Base-by-base conservation (phyloP, 2,329 filamentous ascomycete genomes). In the Fusarium graminum region DNA sequence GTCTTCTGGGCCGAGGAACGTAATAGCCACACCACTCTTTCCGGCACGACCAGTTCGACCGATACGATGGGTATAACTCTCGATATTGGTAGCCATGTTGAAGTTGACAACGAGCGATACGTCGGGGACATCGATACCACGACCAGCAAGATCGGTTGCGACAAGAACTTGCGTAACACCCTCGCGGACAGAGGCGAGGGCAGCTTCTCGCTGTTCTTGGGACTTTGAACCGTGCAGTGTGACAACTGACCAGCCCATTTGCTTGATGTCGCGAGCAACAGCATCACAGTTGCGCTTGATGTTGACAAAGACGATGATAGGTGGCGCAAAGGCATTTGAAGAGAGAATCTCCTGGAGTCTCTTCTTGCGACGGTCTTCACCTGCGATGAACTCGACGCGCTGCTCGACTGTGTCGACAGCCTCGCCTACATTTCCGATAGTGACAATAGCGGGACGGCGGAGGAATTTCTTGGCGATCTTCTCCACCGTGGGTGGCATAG, bases 251-350 rank as follows among this genome's bases (percentile, higher is more conserved):
- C 93, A 95, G 71, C 95, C 95, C 89, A 95, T 95, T 51, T 91
- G 87, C 76, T 97, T 95, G 82, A 99, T 95, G 75, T 98, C 94
- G 63, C 92, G 88, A 4, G 94, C 94, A 45, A 99, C 91, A 59
- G 93, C 92, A 77, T 99, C 95, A 82, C 94, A 98, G 82, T 98
- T 98, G 72, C 94, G 92, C 81, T 98, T 98, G 88, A 98, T 97
- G 80, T 99, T 99, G 86, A 99, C 95, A 77, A 99, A 99, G 67
- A 99, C 94, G 72, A 99, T 99, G 78, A 99, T 97, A 16, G 95
- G 95, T 10, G 94, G 88, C 9, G 86, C 84, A 79, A 94, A 98
- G 68, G 93, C 90, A 69, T 89, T 85, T 2, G 91, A 93, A 45
- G 86, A 83, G 38, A 99, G 88, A 62, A 99, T 95, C 74, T 98